Evolutionary conservation across 257 asterid species (phyloP).

Genomic region (Paulownia fortunei): DNA sequence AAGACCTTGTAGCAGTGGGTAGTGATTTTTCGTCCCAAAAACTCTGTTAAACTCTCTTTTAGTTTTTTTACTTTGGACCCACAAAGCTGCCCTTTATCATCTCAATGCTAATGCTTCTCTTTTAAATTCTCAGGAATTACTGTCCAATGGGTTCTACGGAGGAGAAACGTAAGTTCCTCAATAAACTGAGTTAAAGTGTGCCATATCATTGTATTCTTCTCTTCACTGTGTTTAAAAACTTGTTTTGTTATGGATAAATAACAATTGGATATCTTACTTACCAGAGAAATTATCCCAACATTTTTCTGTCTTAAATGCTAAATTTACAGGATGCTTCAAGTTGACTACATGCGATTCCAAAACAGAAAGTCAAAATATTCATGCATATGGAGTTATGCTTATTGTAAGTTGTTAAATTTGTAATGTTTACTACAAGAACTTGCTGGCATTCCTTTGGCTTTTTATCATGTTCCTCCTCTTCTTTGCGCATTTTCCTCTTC

Average conservation of each 20-base stretch:
- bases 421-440: not conserved
- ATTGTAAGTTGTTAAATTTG: conserved; percentile 59
- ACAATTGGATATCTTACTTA: not conserved
- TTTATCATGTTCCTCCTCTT: not conserved
- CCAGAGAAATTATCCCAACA: conserved; percentile 11
- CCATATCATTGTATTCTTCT: not conserved
- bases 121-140: conserved; percentile 59
- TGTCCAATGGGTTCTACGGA: conserved; percentile 72
- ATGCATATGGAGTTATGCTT: conserved; percentile 81
- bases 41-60: conserved; percentile 2
- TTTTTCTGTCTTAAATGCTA: conserved; percentile 22
- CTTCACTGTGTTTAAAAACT: not conserved
- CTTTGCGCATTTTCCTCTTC: not conserved
- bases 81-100: not conserved
- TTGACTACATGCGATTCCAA: conserved; percentile 69
- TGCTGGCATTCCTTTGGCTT: not conserved
- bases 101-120: conserved; percentile 23
- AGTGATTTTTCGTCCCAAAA: conserved; percentile 36
- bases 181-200: not conserved
- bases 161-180: conserved; percentile 53
- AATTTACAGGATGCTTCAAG: conserved; percentile 68
- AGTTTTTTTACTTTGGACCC: conserved; percentile 11
- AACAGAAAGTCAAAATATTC: conserved; percentile 74
- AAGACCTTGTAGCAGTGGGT: conserved; percentile 77
- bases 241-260: not conserved